These are phyloP conservation scores for Tilletia horrida DNA, from an alignment of 1,284 basidiomycete species.

Conservation along the genomic window DNA sequence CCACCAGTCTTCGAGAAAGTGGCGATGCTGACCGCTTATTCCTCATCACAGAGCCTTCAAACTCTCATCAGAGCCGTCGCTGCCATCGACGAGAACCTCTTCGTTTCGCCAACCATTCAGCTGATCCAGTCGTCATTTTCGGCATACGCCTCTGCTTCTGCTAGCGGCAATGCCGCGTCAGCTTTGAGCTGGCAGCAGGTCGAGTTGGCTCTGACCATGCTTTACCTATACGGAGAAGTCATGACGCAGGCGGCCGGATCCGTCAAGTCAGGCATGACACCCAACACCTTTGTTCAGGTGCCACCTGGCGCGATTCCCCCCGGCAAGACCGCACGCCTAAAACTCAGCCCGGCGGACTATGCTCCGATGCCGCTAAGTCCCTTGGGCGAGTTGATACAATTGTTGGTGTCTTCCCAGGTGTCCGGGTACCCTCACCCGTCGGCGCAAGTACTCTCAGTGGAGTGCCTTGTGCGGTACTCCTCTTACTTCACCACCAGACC, in stretches of 20 bases:
- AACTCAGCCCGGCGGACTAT: slow-evolving; percentile 36
- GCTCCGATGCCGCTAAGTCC: slow-evolving; percentile 69
- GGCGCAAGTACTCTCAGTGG: slow-evolving; percentile 91
- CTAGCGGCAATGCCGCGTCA: not conserved
- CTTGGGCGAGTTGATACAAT: slow-evolving; percentile 83
- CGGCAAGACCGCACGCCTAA: slow-evolving; percentile 39
- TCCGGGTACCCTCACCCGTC: slow-evolving; percentile 78
- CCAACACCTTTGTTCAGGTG: slow-evolving; percentile 47
- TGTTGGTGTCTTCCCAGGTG: slow-evolving; percentile 78
- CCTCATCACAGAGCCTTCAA: slow-evolving; percentile 66
- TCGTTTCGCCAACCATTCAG: not conserved
- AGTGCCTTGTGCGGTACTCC: slow-evolving; percentile 82
- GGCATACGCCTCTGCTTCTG: slow-evolving; percentile 12
- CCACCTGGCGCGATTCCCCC: slow-evolving; percentile 29
- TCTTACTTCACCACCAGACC: slow-evolving; percentile 87
- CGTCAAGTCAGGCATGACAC: slow-evolving; percentile 47
- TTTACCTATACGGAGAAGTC: slow-evolving; percentile 85
- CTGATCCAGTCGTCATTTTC: slow-evolving; percentile 3
- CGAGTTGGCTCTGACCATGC: slow-evolving; percentile 84
- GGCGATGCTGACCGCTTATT: not conserved
- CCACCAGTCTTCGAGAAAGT: not conserved
- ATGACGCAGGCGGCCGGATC: slow-evolving; percentile 43
- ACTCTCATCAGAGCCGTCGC: slow-evolving; percentile 77
- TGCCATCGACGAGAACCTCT: slow-evolving; percentile 66
- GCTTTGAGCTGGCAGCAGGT: slow-evolving; percentile 81